Conservation (phyloP, 345 rosid species). For the Bretschneidera sinensis region DNA sequence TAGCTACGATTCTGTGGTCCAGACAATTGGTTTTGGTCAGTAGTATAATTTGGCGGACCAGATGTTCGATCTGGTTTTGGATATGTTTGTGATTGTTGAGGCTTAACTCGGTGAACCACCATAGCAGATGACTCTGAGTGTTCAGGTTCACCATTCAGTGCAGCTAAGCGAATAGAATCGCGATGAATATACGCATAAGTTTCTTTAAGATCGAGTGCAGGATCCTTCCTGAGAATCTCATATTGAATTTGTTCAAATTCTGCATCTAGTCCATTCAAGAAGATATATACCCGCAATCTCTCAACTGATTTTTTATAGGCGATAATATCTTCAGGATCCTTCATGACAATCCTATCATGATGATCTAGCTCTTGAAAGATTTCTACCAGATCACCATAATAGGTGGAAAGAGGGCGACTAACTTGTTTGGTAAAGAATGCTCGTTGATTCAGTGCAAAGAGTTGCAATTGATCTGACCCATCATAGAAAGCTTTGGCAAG, state of each 20-base stretch:
- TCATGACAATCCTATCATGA: slow-evolving; percentile 9
- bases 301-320: background rate
- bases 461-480: background rate
- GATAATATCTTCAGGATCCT: slow-evolving; percentile 4
- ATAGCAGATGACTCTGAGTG: too few relatives aligned
- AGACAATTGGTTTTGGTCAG: too few relatives aligned
- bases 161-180: too few relatives aligned
- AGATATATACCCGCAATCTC: slow-evolving; percentile 10
- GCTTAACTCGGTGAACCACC: too few relatives aligned
- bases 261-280: background rate
- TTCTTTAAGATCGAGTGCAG: background rate
- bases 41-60: too few relatives aligned
- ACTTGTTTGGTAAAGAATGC: background rate
- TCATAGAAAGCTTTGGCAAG: too few relatives aligned
- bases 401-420: background rate
- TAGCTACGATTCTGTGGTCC: too few relatives aligned
- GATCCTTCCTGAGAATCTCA: background rate
- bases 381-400: slow-evolving; percentile 3
- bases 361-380: slow-evolving; percentile 2
- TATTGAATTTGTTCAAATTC: slow-evolving; percentile 1
- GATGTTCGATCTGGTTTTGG: too few relatives aligned
- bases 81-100: too few relatives aligned
- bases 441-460: background rate
- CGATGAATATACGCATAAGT: background rate
- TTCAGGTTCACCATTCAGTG: background rate